Base-by-base conservation (phyloP, 1,139 yeast species). In the Schizosaccharomyces versatilis region DNA sequence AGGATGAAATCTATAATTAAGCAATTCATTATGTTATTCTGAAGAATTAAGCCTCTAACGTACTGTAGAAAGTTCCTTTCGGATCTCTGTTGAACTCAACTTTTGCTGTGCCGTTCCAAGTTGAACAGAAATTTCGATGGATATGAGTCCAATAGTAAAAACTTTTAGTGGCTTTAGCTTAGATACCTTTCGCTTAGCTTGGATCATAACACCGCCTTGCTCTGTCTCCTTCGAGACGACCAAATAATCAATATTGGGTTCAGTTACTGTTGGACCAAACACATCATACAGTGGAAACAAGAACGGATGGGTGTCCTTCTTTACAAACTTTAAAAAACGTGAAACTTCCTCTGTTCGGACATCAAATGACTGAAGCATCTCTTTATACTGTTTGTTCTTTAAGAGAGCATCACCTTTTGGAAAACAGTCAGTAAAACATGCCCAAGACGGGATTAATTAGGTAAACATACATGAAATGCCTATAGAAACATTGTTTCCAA, bases 201-300 rank as follows among this genome's bases (percentile, higher is more conserved):
- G 90, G 49, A 93, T 80, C 59, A 72, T 71, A 0, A 70, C 75
- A 0, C 85, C 97, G 5, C 98, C 98, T 15, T 73, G 65, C 0
- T 73, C 68, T 0, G 96, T 82, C 63, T 93, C 98, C 49, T 77
- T 72, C 61, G 95, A 84, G 7, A 90, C 78, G 0, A 88, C 79
- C 56, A 93, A 73, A 0, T 86, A 82, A 61, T 86, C 82, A 49
- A 93, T 84, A 47, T 79, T 80, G 24, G 73, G 72, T 2, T 83
- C 72, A n/a, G 75, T 73, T 0, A 88, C 95, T 0, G 98, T 86
- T 1, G 98, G 98, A 0, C 99, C 99, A 67, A 94, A 86, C 0
- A 88, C 75, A 65, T 93, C 98, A 58, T 78, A 75, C 47, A 93
- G 79, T 62, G 81, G 78, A 55, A 74, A 76, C 24, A 76, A 65